These are phyloP conservation scores for Cordyceps cicadae DNA, from an alignment of 2,329 filamentous ascomycete species.

Conservation along the genomic window DNA sequence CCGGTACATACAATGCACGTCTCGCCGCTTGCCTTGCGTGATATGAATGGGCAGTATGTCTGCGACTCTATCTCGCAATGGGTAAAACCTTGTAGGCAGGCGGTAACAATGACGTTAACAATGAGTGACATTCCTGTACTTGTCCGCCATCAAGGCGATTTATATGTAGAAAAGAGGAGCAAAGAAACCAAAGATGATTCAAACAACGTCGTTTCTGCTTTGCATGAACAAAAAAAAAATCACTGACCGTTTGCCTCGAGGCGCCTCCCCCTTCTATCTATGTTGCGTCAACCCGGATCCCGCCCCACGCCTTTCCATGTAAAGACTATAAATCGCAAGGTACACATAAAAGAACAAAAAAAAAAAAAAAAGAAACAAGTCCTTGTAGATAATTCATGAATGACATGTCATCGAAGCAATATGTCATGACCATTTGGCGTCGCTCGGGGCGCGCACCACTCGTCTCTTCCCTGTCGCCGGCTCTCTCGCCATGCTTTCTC, in stretches of 20 bases:
- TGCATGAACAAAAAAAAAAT: not conserved
- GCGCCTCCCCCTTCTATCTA: not conserved
- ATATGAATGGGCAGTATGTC: too few relatives aligned
- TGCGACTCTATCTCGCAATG: too few relatives aligned
- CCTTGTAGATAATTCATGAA: not conserved
- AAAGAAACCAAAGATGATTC: not conserved
- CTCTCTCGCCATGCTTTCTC: not conserved
- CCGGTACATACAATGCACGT: not conserved
- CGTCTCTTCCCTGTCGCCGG: not conserved
- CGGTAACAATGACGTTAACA: too few relatives aligned
- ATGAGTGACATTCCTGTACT: too few relatives aligned
- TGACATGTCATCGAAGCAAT: not conserved
- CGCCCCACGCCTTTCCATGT: not conserved
- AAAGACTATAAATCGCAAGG: not conserved
- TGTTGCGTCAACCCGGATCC: not conserved
- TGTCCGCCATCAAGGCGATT: too few relatives aligned
- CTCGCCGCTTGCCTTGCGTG: not conserved
- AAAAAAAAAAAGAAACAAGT: not conserved
- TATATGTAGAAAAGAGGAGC: too few relatives aligned
- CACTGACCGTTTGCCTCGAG: not conserved
- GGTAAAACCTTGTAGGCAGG: too few relatives aligned
- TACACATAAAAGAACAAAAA: not conserved
- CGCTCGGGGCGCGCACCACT: constrained; percentile 3
- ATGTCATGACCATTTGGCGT: not conserved
- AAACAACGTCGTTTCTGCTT: not conserved